Base-by-base conservation (phyloP, 1,284 basidiomycete genomes). In the Irpex sp. region DNA sequence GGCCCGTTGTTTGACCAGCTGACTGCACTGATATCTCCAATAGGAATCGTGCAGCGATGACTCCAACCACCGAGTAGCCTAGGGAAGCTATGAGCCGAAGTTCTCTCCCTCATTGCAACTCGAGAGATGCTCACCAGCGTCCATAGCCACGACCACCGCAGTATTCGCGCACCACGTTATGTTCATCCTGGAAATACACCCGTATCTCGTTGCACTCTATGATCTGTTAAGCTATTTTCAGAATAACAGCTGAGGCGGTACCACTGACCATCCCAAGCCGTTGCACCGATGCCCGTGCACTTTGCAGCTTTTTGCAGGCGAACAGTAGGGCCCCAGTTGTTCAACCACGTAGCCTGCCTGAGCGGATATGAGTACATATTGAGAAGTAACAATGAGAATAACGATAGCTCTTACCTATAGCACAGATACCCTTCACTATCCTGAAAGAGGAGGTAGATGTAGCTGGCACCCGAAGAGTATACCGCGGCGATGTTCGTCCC, bases 401-500 rank as follows among this genome's bases (percentile, higher is more conserved):
- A 37, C 13, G 15, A n/a, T 43, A 31, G 19, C 17, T 13, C 61
- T 43, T 21, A 59, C 61, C 61, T 49, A 21, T 37, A 47, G 50
- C 49, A 36, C 31, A 62, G 35, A 26, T 33, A 39, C 9, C 61
- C 61, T 11, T 62, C 51, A 11, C 21, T 47, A 58, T 62, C 61
- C 51, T 62, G 61, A 36, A 43, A 62, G 57, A 62, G 59, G 21
- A 62, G 49, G 31, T 54, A 31, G 36, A 62, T 51, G 5, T 36
- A 50, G 26, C n/a, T 15, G 5, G 36, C 61, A 13, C 35, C 50
- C 15, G 5, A 4, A 15, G 57, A 53, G 50, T 54, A 47, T n/a
- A 62, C 61, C 6, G 53, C 61, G 19, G 61, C 61, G 17, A 62
- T 58, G 61, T 62, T 62, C 2, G 61, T 62, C 49, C 61, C 61